A percentile compares a stretch with the other conserved stretches of the same genome.
phyloP scores from a whole-genome alignment of 208 protist species.

The Trypanosoma grayi region DNA sequence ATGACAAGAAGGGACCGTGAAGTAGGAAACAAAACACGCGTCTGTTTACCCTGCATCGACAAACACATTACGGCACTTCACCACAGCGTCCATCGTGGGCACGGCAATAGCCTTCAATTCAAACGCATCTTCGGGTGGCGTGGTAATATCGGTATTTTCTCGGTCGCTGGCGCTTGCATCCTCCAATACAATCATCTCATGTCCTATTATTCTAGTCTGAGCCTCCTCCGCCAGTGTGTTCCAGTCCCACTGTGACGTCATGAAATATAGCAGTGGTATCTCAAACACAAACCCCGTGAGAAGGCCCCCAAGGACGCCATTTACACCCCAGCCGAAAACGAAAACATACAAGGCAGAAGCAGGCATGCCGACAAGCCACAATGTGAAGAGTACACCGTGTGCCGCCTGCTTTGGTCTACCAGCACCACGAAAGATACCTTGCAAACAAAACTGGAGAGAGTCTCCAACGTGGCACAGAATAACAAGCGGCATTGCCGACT shows the following conservation, averaged over 20 bases:
- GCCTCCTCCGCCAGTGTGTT: conserved; percentile 38
- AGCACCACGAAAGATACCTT: conserved; percentile 63
- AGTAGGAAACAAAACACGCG: conserved; percentile 14
- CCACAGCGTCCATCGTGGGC: too few relatives aligned
- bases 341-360: conserved; percentile 50
- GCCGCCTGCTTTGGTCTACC: conserved; percentile 45
- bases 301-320: conserved; percentile 48
- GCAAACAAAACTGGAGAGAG: conserved; percentile 64
- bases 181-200: conserved; percentile 4
- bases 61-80: too few relatives aligned
- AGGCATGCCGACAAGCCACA: conserved; percentile 68
- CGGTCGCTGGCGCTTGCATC: background rate
- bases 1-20: conserved; percentile 14
- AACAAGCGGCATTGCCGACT: conserved; percentile 50
- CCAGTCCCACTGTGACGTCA: conserved; percentile 60
- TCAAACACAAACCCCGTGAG: conserved; percentile 50
- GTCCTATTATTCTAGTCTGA: background rate
- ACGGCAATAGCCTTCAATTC: too few relatives aligned
- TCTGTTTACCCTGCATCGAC: too few relatives aligned
- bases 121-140: too few relatives aligned
- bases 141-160: too few relatives aligned
- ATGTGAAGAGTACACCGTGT: conserved; percentile 47
- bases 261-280: conserved; percentile 46
- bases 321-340: conserved; percentile 43
- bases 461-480: conserved; percentile 53